phyloP scores from a whole-genome alignment of 306 rosid genomes.

The Lathyrus tuberosus region DNA sequence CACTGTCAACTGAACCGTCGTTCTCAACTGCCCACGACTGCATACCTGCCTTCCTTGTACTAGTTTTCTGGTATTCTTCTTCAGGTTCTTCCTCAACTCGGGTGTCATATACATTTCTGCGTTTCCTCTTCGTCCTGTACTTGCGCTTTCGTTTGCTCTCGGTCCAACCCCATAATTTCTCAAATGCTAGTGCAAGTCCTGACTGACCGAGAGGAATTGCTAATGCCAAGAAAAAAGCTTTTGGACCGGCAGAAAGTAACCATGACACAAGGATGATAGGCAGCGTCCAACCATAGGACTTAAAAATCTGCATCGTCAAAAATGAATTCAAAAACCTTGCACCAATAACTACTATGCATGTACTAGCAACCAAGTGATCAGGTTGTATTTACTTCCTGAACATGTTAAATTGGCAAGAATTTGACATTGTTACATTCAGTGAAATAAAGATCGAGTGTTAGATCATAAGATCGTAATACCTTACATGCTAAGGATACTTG shows the following conservation, averaged over 20 bases:
- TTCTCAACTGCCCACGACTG: constrained; percentile 81
- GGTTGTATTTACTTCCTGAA: not conserved
- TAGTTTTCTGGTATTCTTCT: constrained; percentile 47
- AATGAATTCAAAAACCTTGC: constrained; percentile 33
- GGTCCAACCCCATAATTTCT: constrained; percentile 68
- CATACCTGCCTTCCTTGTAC: constrained; percentile 51
- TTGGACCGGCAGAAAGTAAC: constrained; percentile 71
- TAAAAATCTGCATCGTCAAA: constrained; percentile 68
- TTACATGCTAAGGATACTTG: no score
- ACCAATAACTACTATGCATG: constrained; percentile 6
- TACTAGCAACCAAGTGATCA: constrained; percentile 22
- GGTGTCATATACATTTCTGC: constrained; percentile 33
- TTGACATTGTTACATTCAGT: not conserved
- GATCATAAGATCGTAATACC: no score
- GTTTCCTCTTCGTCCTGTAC: constrained; percentile 57
- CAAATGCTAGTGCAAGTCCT: constrained; percentile 71
- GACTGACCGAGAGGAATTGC: constrained; percentile 89
- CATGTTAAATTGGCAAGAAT: not conserved
- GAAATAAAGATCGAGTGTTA: no score
- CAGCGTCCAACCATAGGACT: constrained; percentile 83
- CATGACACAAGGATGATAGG: constrained; percentile 65
- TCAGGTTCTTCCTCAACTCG: constrained; percentile 46
- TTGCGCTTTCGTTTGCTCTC: constrained; percentile 61
- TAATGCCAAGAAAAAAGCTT: constrained; percentile 92
- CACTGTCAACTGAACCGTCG: constrained; percentile 48